Percentiles rank a stretch among this genome's conserved stretches.
phyloP scores from a whole-genome alignment of 768 basidiomycete species.

The Chlorophyllum brunneum region DNA sequence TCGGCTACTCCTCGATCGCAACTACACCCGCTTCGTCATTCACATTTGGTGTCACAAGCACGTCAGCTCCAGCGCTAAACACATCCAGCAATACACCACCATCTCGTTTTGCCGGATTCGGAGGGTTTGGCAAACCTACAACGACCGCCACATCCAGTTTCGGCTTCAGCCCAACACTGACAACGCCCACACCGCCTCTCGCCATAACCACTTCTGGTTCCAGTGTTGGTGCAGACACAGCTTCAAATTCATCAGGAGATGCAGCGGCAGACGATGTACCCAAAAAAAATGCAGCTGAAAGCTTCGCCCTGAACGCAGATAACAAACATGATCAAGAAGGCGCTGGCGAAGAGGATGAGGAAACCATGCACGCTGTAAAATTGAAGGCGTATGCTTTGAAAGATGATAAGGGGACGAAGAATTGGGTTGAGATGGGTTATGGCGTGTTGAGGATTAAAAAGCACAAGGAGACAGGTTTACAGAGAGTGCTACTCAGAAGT shows the following conservation, averaged over 20 bases:
- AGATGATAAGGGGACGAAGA: constrained; percentile 35
- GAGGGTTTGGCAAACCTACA: constrained; percentile 28
- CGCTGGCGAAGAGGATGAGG: constrained; percentile 79
- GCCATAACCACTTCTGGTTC: constrained; percentile 12
- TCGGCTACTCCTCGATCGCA: constrained; percentile 8
- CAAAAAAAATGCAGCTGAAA: constrained; percentile 2
- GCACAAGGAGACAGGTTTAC: constrained; percentile 55
- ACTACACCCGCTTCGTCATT: neutral
- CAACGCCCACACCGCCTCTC: constrained; percentile 24
- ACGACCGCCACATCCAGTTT: constrained; percentile 24
- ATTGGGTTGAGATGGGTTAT: constrained; percentile 66
- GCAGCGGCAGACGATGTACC: constrained; percentile 12
- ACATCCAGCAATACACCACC: constrained; percentile 14
- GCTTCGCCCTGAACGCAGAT: constrained; percentile 7
- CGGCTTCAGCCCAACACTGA: constrained; percentile 2
- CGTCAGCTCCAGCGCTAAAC: neutral
- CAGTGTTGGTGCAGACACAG: constrained; percentile 6
- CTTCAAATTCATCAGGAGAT: neutral
- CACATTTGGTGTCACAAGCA: constrained; percentile 10
- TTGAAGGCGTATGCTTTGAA: constrained; percentile 61
- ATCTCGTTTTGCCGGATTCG: constrained; percentile 25
- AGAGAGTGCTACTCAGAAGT: constrained; percentile 68
- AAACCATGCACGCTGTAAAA: constrained; percentile 54
- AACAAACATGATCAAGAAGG: constrained; percentile 66
- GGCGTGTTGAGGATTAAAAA: constrained; percentile 74